Evolutionary conservation across 352 stramenopile genomes (phyloP).

Genomic region (Hyaloperonospora arabidopsidis): DNA sequence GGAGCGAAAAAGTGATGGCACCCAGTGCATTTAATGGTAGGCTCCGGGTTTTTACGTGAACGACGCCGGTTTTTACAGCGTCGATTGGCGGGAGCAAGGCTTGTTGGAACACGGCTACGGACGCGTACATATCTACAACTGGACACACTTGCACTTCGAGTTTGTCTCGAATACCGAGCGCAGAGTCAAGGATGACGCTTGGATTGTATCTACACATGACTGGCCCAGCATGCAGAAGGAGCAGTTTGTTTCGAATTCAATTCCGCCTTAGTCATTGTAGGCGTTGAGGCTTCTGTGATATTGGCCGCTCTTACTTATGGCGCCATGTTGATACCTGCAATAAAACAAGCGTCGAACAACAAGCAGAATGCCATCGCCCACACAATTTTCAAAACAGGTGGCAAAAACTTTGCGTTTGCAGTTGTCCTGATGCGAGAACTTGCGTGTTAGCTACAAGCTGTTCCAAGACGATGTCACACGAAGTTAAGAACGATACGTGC

Average conservation of each 20-base stretch:
- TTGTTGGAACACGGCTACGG: slow-evolving; percentile 44
- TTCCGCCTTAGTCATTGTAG: slow-evolving; percentile 20
- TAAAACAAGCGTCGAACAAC: slow-evolving; percentile 16
- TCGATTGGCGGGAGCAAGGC: slow-evolving; percentile 25
- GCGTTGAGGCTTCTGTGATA: slow-evolving; percentile 11
- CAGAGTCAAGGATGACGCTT: slow-evolving; percentile 31
- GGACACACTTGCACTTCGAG: slow-evolving; percentile 43
- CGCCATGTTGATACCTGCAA: slow-evolving; percentile 20
- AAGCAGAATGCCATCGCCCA: background rate
- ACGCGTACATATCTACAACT: slow-evolving; percentile 53
- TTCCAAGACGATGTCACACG: too few species aligned
- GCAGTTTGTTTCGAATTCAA: slow-evolving; percentile 23
- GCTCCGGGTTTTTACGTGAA: slow-evolving; percentile 37
- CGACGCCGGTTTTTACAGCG: slow-evolving; percentile 32
- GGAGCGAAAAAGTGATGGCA: slow-evolving; percentile 32
- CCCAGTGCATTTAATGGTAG: slow-evolving; percentile 52
- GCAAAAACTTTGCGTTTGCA: too few species aligned
- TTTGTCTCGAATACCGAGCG: slow-evolving; percentile 35
- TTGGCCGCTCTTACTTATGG: slow-evolving; percentile 17
- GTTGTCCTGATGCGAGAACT: too few species aligned
- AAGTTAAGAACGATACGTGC: too few species aligned
- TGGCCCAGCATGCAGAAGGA: slow-evolving; percentile 33
- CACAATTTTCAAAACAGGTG: too few species aligned
- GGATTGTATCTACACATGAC: slow-evolving; percentile 44
- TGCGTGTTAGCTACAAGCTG: too few species aligned